Base-by-base conservation (phyloP, 371 early-diverging fungal genomes). In the Mucor indicus region DNA sequence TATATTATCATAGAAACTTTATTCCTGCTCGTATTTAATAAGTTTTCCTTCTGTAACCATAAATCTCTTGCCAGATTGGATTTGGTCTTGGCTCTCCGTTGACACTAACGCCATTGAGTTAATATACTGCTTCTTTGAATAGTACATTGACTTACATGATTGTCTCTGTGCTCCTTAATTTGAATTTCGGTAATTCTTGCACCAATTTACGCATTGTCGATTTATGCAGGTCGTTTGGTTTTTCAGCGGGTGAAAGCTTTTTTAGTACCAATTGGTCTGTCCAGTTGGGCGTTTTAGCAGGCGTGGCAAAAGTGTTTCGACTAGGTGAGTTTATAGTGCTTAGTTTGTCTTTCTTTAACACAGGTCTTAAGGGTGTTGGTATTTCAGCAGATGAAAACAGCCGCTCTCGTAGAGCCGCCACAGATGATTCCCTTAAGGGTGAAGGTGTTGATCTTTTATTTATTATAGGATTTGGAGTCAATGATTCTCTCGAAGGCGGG, bases 1-100 rank as follows among this genome's bases (percentile, higher is more conserved):
- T n/a, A 44, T 17, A 33, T 4, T 12, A 5, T 5, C 7, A 24
- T 16, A n/a, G 6, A 40, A 23, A 23, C 25, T 4, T 20, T 16
- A 39, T 22, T 23, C 33, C 31, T n/a, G 23, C 33, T 22, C 33
- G 10, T 25, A 24, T 36, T 25, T 19, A 15, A 47, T 23, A 24
- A 46, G 13, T 19, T 24, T 44, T 37, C 32, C 50, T 44, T 36
- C 23, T 40, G 16, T 19, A 44, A 4, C 38, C 19, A 20, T 57
- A 57, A 19, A 57, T 57, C 21, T 57, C 57, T 20, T 38, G 36
- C 57, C 57, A 57, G 27, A 47, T 37, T 6, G 44, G 57, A 38
- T 57, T 57, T 7, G 48, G 44, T 25, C 37, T 41, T 27, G 29
- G 32, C 22, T 29, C 27, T 8, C 57, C 57, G 23, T 57, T 39